Evolutionary conservation across 2,329 filamentous ascomycete species (phyloP).

Genomic region (Botrytis aclada): DNA sequence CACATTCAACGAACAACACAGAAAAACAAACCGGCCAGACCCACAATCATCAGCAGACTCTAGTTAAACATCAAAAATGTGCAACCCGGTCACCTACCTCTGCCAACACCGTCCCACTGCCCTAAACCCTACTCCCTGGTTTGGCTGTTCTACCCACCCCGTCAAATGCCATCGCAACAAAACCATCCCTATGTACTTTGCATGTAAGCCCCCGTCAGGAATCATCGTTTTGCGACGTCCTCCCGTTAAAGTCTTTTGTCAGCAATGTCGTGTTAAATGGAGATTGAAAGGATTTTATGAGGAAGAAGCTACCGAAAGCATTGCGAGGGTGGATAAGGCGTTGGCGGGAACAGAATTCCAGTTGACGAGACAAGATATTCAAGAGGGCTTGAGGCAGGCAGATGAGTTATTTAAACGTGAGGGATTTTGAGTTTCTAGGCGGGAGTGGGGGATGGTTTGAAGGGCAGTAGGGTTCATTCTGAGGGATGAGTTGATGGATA

Average conservation of each 20-base stretch:
- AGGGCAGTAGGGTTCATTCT: background rate
- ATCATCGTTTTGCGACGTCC: background rate
- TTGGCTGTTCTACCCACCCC: background rate
- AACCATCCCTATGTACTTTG: background rate
- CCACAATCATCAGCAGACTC: background rate
- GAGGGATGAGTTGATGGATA: slow-evolving; percentile 20
- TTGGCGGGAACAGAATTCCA: slow-evolving; percentile 38
- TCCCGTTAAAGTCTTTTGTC: slow-evolving; percentile 2
- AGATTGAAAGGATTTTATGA: background rate
- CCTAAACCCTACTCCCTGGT: background rate
- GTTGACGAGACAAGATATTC: slow-evolving; percentile 32
- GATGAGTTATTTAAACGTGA: background rate
- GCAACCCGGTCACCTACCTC: background rate
- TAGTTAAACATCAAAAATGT: background rate
- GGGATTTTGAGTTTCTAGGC: too few species aligned
- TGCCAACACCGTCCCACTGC: slow-evolving; percentile 1
- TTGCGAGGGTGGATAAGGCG: slow-evolving; percentile 38
- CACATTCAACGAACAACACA: background rate
- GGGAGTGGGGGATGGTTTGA: too few species aligned
- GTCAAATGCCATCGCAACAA: background rate
- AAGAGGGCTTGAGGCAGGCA: slow-evolving; percentile 2
- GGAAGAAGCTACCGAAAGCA: slow-evolving; percentile 6
- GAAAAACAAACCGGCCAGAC: background rate
- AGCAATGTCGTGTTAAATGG: slow-evolving; percentile 14
- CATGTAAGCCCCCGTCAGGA: background rate